Evolutionary conservation across 2,329 filamentous ascomycete genomes (phyloP), one percentile per base, ranked within the genome.

Genomic region (Ceratocystis albifundus): DNA sequence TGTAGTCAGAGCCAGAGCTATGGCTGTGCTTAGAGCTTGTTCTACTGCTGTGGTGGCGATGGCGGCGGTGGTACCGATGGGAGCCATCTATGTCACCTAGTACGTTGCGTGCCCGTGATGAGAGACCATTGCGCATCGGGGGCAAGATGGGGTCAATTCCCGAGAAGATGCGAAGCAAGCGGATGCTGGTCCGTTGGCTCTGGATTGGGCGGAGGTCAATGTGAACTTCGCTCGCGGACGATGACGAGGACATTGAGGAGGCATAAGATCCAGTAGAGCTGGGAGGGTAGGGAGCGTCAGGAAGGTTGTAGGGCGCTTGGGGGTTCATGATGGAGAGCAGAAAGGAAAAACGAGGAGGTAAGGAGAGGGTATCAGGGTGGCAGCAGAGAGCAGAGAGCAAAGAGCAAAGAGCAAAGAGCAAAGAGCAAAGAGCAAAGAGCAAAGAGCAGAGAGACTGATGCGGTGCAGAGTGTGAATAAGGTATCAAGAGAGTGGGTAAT

Each of bases 111-210:
- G 50, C 28, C 20, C 59, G 59, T 2, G 64, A 61, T 15, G 64
- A 57, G 15, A 62, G 30, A 30, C 64, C 59, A 36, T 65, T 55
- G 30, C 59, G 44, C 48, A 46, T 44, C 17, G 57, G 66, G 7
- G 63, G 63, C 46, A 68, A 53, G 59, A 68, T 68, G 48, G 66
- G 66, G n/a, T 68, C 66, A 30, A 68, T 46, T 64, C 66, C 66
- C 17, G 66, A 68, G 50, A 68, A 68, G 59, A 68, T 68, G 64
- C 66, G 66, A 20, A 68, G 66, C 46, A 68, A 48, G 28, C 64
- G 66, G 25, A 68, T 64, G 20, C 63, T 64, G 15, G 48, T 48
- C 46, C 57, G 46, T 36, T 65, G 36, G 12, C 63, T 65, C 59
- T 68, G 48, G 45, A 68, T 65, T 12, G 48, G 48, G 5, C 64